Evolutionary conservation across 139 green algal genomes (phyloP), one percentile per base, ranked within the genome.

Genomic region (Volvox reticuliferus): DNA sequence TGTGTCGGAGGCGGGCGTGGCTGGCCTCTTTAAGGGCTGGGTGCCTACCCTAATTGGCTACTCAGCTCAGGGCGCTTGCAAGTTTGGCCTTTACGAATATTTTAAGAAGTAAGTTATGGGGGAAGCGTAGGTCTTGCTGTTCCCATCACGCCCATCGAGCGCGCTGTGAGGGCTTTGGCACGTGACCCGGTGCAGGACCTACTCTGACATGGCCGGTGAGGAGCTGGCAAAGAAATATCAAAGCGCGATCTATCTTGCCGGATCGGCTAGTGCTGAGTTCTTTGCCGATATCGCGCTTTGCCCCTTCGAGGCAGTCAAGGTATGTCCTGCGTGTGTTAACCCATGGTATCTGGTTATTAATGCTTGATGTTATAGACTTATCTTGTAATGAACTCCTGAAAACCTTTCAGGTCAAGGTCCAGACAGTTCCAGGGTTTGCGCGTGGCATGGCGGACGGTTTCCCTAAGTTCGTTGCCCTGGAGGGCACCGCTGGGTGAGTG

Each of bases 231-330:
- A 90, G 76, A 98, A 97, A 93, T 99, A 99, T 94, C 95, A 99
- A 94, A 98, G 95, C 78, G 63, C 97, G 26, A 96, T 99, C 44
- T 99, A 95, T 96, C 91, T 99, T 73, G 97, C 96, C 0, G 97
- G 94, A 69, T 98, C 96, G 24, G 98, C 98, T 28, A 98, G 94
- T 55, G 98, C 97, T 37, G 98, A 99, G 94, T 98, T 99, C 95
- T 98, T 99, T 92, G 98, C 98, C 36, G 98, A 99, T 93, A 97
- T 99, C 85, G 97, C 96, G 13, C 95, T 99, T 12, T 98, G 97
- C 82, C 97, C 98, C 71, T 98, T 99, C 77, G 98, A 99, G 44
- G 44, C 44, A 55, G 44, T 55, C 44, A 55, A 55, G 44, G 44
- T 55, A 55, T 55, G 44, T 55, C 44, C 44, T 9, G 5, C 28